A percentile compares a stretch with the other conserved stretches of the same genome.
phyloP scores from a whole-genome alignment of 75 land plant species.

The Isoetes taiwanensis region DNA sequence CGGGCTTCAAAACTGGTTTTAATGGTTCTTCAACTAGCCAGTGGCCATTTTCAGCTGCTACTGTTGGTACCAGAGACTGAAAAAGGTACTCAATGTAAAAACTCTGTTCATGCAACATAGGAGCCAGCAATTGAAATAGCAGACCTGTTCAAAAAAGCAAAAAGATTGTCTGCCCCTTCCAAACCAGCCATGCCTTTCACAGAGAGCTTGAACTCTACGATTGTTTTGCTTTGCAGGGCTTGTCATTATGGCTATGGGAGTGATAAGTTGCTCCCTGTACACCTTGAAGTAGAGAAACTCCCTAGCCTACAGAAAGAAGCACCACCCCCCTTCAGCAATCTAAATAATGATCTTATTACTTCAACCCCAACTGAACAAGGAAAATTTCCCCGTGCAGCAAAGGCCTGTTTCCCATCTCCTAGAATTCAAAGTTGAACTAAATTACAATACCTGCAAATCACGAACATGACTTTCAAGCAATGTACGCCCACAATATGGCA shows the following conservation, averaged over 20 bases:
- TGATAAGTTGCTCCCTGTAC: conserved; percentile 66
- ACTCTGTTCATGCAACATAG: too few species aligned
- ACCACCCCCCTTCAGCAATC: background rate
- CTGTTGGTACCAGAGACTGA: conserved; percentile 88
- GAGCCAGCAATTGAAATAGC: background rate
- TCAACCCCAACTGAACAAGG: too few species aligned
- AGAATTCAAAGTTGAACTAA: background rate
- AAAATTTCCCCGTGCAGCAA: too few species aligned
- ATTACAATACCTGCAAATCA: conserved; percentile 99
- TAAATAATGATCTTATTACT: too few species aligned
- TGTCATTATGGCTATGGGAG: conserved; percentile 98
- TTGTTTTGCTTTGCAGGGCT: conserved; percentile 92
- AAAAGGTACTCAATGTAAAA: too few species aligned
- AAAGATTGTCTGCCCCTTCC: conserved; percentile 75
- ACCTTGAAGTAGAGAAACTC: conserved; percentile 76
- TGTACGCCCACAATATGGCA: conserved; percentile 90
- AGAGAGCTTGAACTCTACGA: conserved; percentile 47
- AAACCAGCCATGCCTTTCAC: conserved; percentile 74
- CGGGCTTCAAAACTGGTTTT: conserved; percentile 69
- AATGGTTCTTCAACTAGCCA: conserved; percentile 61
- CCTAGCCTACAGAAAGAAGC: conserved; percentile 50
- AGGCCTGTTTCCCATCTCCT: too few species aligned
- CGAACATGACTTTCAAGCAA: conserved; percentile 89
- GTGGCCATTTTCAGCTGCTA: conserved; percentile 75
- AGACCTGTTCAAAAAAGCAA: conserved; percentile 90